Evolutionary conservation across 495 filamentous ascomycete genomes (phyloP), one percentile per base, ranked within the genome.

Genomic region (Daldinia loculata): DNA sequence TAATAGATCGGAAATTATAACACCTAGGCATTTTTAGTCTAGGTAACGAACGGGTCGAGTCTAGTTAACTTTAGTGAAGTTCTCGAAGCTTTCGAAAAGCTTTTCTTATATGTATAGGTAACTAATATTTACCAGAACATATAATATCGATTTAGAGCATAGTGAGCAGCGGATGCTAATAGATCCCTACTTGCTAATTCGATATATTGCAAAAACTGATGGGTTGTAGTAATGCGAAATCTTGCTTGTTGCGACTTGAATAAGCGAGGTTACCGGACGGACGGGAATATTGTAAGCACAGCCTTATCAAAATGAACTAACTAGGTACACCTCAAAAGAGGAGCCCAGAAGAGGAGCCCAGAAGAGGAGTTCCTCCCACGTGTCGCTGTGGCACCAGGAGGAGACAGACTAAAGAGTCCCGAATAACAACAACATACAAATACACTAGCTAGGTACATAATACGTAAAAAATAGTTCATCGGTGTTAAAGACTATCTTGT

Each of bases 401-500:
- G 19, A 26, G 19, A 12, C 4, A 36, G 12, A 14, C 34, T 36
- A 36, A 36, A 36, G 34, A 36, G 34, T 36, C 34, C 12, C 34
- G 34, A 36, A 36, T 14, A 9, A 36, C 12, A 14, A 36, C 32
- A 2, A 12, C 9, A 34, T 11, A 9, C 9, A 0, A 8, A 32
- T 32, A 32, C 1, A 9, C 7, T 9, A 32, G 11, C 9, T 34
- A 32, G 11, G 2, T 34, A 34, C 32, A 34, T 36, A 36, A 36
- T 36, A 36, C 34, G 34, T 14, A 4, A 36, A 36, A 36, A 36
- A 7, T 34, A 55, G 29, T 26, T 41, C 53, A 58, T 67, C 63
- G 58, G 69, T 59, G 69, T 59, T 59, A 63, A 67, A 34, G 56
- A 32, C 58, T 29, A 56, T 61, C 56, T 63, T 59, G 62, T 50